Evolutionary conservation across 176 grass and related monocot species (phyloP), one percentile per base, ranked within the genome.

Genomic region (Oryza australiensis): DNA sequence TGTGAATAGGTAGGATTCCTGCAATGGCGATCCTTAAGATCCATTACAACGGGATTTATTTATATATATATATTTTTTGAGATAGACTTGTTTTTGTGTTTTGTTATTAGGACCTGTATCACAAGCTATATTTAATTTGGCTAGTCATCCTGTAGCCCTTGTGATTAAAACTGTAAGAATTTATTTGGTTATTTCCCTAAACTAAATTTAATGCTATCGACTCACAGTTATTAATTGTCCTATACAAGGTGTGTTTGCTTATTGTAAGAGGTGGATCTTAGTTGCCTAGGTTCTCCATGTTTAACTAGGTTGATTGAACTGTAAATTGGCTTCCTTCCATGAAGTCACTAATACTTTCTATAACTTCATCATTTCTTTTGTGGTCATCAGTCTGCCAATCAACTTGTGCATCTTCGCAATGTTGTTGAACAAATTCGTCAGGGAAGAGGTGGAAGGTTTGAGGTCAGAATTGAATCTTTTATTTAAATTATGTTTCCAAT

Each of bases 371-470:
- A 24, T 53, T 73, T 71, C 55, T 62, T 24, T n/a, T 43, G n/a
- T 63, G 2, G 8, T 73, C 29, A 22, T 10, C 10, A 45, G 49
- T 73, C 13, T 74, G 26, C 62, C 33, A 37, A 28, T 82, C 73
- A 67, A 33, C 7, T 10, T 63, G 26, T 69, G 68, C 80, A 90
- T 84, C 40, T 90, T 9, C 84, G 88, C 20, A 83, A 68, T 86
- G 69, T 83, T 60, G 70, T 90, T 11, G 88, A 90, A 16, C 88
- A 90, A 73, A 68, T 90, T 62, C 88, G 88, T 42, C 88, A 90
- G 62, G 74, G 62, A 7, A 79, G 88, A 68, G 79, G 55, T 75
- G 62, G 83, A 41, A 83, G 88, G 74, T 64, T 90, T 37, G 84
- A 90, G 74, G 84, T 86, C 48, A 86, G 88, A 77, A 27, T 79